Evolutionary conservation across 2,329 filamentous ascomycete species (phyloP).

Genomic region (Venturia asperata): DNA sequence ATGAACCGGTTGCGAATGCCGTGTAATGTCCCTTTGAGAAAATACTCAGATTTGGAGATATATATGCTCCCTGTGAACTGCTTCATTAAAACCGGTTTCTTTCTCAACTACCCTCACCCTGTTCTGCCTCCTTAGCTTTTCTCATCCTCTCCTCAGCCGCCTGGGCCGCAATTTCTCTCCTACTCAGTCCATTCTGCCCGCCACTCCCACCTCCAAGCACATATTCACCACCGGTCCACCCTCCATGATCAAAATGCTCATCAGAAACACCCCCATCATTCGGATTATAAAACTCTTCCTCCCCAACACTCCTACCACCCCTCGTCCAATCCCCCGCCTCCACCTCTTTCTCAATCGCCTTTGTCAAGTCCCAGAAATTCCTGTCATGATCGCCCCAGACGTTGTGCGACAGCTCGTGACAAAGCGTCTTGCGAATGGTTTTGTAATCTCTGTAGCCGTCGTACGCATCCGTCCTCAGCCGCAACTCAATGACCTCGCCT

Average conservation of each 20-base stretch:
- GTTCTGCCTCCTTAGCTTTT: constrained; percentile 16
- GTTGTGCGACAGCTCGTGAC: constrained; percentile 92
- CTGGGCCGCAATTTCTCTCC: constrained; percentile 21
- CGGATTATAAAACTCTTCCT: constrained; percentile 52
- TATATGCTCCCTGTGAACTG: neutral
- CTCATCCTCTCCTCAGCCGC: constrained; percentile 21
- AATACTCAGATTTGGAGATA: too few species aligned
- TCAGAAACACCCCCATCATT: constrained; percentile 29
- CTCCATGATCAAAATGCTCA: constrained; percentile 59
- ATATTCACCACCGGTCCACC: constrained; percentile 73
- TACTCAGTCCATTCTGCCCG: constrained; percentile 12
- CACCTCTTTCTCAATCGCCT: constrained; percentile 81
- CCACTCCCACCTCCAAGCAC: constrained; percentile 48
- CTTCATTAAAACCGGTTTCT: neutral
- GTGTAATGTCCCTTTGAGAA: too few species aligned
- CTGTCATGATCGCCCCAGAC: constrained; percentile 77
- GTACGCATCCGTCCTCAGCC: constrained; percentile 85
- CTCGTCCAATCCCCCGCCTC: constrained; percentile 69
- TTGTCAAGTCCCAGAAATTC: constrained; percentile 83
- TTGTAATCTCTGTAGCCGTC: constrained; percentile 92
- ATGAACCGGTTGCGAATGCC: too few species aligned
- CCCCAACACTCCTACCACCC: constrained; percentile 57
- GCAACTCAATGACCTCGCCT: constrained; percentile 84
- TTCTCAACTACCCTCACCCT: constrained; percentile 12
- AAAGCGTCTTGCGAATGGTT: constrained; percentile 83